Evolutionary conservation across 208 protist species (phyloP).

Genomic region (Willaertia magna): DNA sequence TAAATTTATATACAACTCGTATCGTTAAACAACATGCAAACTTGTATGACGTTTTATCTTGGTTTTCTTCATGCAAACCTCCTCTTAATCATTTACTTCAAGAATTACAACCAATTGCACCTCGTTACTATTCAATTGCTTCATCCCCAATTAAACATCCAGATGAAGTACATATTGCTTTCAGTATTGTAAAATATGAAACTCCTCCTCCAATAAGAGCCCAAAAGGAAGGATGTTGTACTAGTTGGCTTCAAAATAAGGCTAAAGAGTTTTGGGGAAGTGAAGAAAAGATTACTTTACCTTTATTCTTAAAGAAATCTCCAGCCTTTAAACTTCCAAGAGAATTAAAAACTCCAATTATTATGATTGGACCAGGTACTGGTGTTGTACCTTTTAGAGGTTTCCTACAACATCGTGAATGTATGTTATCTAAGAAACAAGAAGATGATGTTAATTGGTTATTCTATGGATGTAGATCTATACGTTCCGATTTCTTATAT

Average conservation of each 20-base stretch:
- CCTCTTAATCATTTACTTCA: slow-evolving; percentile 47
- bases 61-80: slow-evolving; percentile 21
- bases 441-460: not conserved
- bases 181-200: slow-evolving; percentile 52
- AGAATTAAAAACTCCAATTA: slow-evolving; percentile 49
- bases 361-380: slow-evolving; percentile 80
- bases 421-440: slow-evolving; percentile 31
- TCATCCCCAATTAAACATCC: slow-evolving; percentile 41
- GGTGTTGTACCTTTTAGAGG: slow-evolving; percentile 62
- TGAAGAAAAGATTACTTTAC: not conserved
- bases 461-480: slow-evolving; percentile 17
- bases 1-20: not conserved
- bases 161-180: slow-evolving; percentile 50
- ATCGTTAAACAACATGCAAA: not conserved
- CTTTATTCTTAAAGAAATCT: not conserved
- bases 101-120: slow-evolving; percentile 47
- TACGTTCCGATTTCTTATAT: slow-evolving; percentile 63
- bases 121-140: slow-evolving; percentile 74
- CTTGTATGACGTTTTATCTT: slow-evolving; percentile 34
- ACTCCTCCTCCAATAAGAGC: not conserved
- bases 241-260: not conserved
- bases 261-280: not conserved
- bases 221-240: not conserved
- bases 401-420: slow-evolving; percentile 53
- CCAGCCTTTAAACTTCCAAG: slow-evolving; percentile 56